Conservation (phyloP, 2,329 filamentous ascomycete genomes). For the Epichloe glyceriae region DNA sequence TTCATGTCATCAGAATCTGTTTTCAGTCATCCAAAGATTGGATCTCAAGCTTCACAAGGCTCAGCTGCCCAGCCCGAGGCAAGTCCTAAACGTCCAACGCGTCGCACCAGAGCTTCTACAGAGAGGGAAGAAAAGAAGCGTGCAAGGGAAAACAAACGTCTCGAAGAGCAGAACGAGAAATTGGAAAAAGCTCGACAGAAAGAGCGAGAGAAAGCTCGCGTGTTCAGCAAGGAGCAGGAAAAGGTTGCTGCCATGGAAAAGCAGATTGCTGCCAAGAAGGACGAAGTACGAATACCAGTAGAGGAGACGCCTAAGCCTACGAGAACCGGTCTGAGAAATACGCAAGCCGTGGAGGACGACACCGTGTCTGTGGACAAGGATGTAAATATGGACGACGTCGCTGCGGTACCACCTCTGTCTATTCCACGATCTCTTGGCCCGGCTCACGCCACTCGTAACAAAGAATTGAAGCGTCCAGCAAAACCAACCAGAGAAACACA, state of each 20-base stretch:
- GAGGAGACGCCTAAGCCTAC: slow-evolving; percentile 31
- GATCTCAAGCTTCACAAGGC: slow-evolving; percentile 11
- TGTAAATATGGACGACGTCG: slow-evolving; percentile 43
- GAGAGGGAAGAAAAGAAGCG: slow-evolving; percentile 53
- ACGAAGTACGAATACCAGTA: slow-evolving; percentile 30
- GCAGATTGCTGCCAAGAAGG: slow-evolving; percentile 38
- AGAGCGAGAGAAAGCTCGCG: slow-evolving; percentile 53
- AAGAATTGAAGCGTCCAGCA: slow-evolving; percentile 44
- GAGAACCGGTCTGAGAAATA: slow-evolving; percentile 40
- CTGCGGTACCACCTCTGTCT: slow-evolving; percentile 47
- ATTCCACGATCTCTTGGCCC: slow-evolving; percentile 38
- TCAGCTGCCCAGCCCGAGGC: slow-evolving; percentile 9
- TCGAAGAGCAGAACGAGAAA: slow-evolving; percentile 47
- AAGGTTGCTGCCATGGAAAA: slow-evolving; percentile 39
- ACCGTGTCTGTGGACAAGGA: slow-evolving; percentile 25
- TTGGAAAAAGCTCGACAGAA: slow-evolving; percentile 56
- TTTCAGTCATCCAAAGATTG: slow-evolving; percentile 13
- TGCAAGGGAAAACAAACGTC: slow-evolving; percentile 50
- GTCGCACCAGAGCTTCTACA: slow-evolving; percentile 43
- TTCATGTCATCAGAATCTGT: slow-evolving; percentile 38
- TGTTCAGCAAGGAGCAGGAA: slow-evolving; percentile 46
- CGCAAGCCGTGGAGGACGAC: slow-evolving; percentile 23
- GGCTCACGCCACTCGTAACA: slow-evolving; percentile 34
- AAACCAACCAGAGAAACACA: slow-evolving; percentile 49
- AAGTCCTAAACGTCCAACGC: slow-evolving; percentile 31